These are phyloP conservation scores for Candida arabinofermentans DNA, from an alignment of 805 yeast genomes.

Conservation along the genomic window DNA sequence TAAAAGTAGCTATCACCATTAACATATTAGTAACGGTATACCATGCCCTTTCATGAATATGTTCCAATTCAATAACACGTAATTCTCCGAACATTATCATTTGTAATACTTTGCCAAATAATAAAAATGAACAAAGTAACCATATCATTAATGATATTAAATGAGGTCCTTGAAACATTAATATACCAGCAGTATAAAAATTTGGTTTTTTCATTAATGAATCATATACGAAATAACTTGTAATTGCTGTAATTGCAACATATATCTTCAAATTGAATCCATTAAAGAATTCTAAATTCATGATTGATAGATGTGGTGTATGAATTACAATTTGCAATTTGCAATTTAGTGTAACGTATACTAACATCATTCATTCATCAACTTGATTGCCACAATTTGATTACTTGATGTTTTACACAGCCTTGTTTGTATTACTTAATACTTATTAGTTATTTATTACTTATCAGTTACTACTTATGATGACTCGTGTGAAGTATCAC, in stretches of 20 bases:
- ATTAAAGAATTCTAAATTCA: conserved; percentile 7
- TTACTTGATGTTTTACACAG: no score
- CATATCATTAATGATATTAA: conserved; percentile 41
- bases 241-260: conserved; percentile 32
- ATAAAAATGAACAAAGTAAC: conserved; percentile 31
- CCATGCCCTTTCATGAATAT: conserved; percentile 62
- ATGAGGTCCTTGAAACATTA: conserved; percentile 47
- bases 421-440: no score
- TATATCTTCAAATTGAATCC: conserved; percentile 19
- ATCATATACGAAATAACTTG: conserved; percentile 32
- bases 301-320: no score
- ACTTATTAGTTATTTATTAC: no score
- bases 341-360: no score
- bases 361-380: no score
- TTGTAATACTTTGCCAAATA: conserved; percentile 47
- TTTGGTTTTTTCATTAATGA: conserved; percentile 44
- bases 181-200: conserved; percentile 44
- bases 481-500: not conserved
- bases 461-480: not conserved
- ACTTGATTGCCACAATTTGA: no score
- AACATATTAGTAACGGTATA: conserved; percentile 60
- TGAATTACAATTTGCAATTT: no score
- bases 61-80: conserved; percentile 72
- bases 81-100: conserved; percentile 66
- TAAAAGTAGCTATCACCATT: conserved; percentile 51